Percentiles rank a stretch among this genome's conserved stretches.
Conservation (phyloP, 2,329 filamentous ascomycete genomes). For the Colletotrichum shisoi region DNA sequence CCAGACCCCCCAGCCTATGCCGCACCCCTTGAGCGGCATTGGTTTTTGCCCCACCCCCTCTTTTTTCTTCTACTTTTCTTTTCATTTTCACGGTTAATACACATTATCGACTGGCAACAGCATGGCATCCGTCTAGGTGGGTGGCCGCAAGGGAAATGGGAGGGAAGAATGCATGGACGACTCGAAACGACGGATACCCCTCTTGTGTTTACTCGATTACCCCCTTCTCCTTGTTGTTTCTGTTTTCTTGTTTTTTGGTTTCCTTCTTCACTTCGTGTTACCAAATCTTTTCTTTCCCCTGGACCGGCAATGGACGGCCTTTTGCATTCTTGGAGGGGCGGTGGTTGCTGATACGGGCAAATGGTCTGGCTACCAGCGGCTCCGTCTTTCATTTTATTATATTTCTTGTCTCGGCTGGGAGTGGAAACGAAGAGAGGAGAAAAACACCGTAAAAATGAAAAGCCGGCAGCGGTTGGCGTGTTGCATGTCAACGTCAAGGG, state of each 20-base stretch:
- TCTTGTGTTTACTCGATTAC: constrained; percentile 42
- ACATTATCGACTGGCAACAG: constrained; percentile 53
- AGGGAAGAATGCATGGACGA: constrained; percentile 57
- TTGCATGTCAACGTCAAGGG: constrained; percentile 37
- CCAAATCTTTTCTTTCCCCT: constrained; percentile 12
- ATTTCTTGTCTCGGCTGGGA: constrained; percentile 34
- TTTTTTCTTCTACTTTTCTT: constrained; percentile 42
- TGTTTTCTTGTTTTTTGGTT: constrained; percentile 26
- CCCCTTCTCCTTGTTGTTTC: constrained; percentile 38
- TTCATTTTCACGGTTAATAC: constrained; percentile 45
- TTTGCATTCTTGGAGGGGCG: constrained; percentile 36
- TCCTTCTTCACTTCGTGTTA: constrained; percentile 36
- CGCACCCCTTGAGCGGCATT: not conserved
- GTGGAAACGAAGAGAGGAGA: constrained; percentile 40
- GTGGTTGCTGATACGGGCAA: constrained; percentile 20
- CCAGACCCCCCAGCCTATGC: constrained; percentile 23
- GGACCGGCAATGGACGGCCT: not conserved
- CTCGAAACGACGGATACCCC: constrained; percentile 57
- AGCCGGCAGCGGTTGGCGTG: constrained; percentile 26
- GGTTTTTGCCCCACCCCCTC: constrained; percentile 2
- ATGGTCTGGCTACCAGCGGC: constrained; percentile 40
- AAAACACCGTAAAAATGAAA: constrained; percentile 38
- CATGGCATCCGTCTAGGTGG: constrained; percentile 45
- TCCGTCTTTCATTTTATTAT: constrained; percentile 34
- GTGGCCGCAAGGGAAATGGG: constrained; percentile 44